These are phyloP conservation scores for Solanum lycopersicoides DNA, from an alignment of 257 asterid genomes.

Conservation along the genomic window DNA sequence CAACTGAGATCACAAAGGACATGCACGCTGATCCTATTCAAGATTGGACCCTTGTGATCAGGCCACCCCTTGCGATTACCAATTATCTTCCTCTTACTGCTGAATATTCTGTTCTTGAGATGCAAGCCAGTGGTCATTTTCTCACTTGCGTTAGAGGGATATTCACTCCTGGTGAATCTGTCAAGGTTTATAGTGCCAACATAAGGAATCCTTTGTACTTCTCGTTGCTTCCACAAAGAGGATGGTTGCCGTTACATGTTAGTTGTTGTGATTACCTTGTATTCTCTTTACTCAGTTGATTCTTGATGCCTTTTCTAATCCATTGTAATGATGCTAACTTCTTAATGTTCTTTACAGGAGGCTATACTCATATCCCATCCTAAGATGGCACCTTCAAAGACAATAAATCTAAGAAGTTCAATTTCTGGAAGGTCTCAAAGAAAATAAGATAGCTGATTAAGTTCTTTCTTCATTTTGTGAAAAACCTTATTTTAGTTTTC, in stretches of 20 bases:
- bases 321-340: slow-evolving; percentile 6
- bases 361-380: slow-evolving; percentile 84
- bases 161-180: slow-evolving; percentile 69
- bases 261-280: slow-evolving; percentile 11
- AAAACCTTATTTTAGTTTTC: not conserved
- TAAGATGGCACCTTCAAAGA: slow-evolving; percentile 48
- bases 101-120: slow-evolving; percentile 87
- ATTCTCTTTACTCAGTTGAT: not conserved
- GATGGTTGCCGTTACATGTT: slow-evolving; percentile 88
- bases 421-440: slow-evolving; percentile 77
- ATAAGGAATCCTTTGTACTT: slow-evolving; percentile 72
- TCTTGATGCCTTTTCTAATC: not conserved
- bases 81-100: slow-evolving; percentile 85
- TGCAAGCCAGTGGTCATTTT: slow-evolving; percentile 80
- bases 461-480: not conserved
- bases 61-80: slow-evolving; percentile 62
- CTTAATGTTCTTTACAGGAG: slow-evolving; percentile 40
- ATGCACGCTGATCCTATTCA: slow-evolving; percentile 52
- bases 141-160: slow-evolving; percentile 66
- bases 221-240: slow-evolving; percentile 89
- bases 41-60: slow-evolving; percentile 80
- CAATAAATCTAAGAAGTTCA: slow-evolving; percentile 80
- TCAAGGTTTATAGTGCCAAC: slow-evolving; percentile 68
- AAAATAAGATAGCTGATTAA: not conserved
- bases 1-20: slow-evolving; percentile 76